Percentiles rank a stretch among this genome's conserved stretches.
Conservation (phyloP, 208 protist species). For the Leishmania tarentolae region DNA sequence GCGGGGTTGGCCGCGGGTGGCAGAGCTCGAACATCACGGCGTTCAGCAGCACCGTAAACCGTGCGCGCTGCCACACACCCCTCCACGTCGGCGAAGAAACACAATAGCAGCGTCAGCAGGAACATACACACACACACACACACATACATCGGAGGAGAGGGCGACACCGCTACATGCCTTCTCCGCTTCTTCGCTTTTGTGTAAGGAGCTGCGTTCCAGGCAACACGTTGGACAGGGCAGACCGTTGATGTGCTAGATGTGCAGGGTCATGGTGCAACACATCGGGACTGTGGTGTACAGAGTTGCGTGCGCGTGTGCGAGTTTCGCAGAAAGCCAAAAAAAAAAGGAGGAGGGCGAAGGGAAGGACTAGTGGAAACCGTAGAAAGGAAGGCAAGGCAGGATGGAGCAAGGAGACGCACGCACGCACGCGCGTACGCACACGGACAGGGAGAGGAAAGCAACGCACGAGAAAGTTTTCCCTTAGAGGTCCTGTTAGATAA, state of each 20-base stretch:
- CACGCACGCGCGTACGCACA: conserved; percentile 7
- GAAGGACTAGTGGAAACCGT: neutral
- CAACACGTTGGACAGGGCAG: too few relatives aligned
- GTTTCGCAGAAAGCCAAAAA: neutral
- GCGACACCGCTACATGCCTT: too few relatives aligned
- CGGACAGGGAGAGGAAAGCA: conserved; percentile 5
- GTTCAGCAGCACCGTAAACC: neutral
- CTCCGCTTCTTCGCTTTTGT: too few relatives aligned
- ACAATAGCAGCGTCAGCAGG: neutral
- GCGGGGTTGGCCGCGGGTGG: neutral
- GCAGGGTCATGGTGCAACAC: too few relatives aligned
- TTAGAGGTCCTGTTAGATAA: neutral
- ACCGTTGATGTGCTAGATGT: too few relatives aligned
- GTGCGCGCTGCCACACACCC: neutral
- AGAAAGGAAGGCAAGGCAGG: neutral
- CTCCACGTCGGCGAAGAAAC: neutral
- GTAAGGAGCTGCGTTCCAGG: too few relatives aligned
- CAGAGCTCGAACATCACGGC: neutral
- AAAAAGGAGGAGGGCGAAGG: neutral
- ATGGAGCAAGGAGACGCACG: neutral
- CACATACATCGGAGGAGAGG: neutral
- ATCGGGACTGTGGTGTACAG: too few relatives aligned
- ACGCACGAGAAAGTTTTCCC: neutral
- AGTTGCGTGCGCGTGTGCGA: neutral
- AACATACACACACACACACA: conserved; percentile 16